A percentile compares a stretch with the other conserved stretches of the same genome.
Conservation (phyloP, 148 eudicot species). For the Vaccinium corymbosum region DNA sequence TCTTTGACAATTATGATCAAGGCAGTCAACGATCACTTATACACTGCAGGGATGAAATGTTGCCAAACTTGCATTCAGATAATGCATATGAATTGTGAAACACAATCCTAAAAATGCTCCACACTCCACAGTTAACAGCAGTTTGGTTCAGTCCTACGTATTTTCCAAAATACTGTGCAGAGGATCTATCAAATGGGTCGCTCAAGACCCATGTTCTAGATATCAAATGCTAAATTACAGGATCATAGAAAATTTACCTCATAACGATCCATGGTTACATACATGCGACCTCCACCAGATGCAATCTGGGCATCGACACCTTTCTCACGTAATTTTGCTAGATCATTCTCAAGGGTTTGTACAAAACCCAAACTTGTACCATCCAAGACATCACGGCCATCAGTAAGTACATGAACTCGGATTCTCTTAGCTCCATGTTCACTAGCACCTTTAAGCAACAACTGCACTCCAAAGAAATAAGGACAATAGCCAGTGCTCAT, state of each 20-base stretch:
- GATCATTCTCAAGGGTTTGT: conserved; percentile 78
- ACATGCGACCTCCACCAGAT: conserved; percentile 97
- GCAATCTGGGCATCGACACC: conserved; percentile 90
- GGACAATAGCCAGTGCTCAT: conserved; percentile 1
- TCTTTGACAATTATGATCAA: neutral
- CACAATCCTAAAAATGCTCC: neutral
- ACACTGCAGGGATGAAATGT: neutral
- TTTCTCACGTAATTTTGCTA: conserved; percentile 51
- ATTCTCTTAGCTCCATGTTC: conserved; percentile 87
- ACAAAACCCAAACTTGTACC: conserved; percentile 86
- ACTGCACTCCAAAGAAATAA: conserved; percentile 33
- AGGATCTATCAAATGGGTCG: neutral
- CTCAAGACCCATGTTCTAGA: neutral
- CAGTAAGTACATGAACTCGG: conserved; percentile 84
- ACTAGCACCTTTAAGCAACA: conserved; percentile 70
- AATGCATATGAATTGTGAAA: neutral
- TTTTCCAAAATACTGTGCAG: neutral
- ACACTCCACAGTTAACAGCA: neutral
- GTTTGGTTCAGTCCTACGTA: neutral
- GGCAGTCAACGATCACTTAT: neutral
- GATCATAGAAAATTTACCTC: conserved; percentile 44
- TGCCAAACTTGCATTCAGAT: neutral
- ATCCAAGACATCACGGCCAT: conserved; percentile 96
- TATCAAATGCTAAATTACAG: neutral
- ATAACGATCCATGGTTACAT: conserved; percentile 93